phyloP scores from a whole-genome alignment of 306 rosid genomes.

The Urtica urens region DNA sequence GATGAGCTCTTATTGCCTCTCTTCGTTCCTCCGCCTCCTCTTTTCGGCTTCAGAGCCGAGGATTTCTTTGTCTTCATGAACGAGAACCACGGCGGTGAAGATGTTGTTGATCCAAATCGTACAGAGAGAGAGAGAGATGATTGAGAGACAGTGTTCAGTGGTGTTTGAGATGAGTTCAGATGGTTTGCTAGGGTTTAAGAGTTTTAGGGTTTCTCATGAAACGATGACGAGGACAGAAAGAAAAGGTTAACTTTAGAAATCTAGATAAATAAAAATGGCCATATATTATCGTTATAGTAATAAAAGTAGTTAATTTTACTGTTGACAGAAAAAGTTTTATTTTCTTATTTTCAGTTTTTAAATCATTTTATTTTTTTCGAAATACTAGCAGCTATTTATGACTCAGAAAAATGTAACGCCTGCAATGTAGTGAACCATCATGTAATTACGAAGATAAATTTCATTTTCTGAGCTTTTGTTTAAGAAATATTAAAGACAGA shows the following conservation, averaged over 20 bases:
- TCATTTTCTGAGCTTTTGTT: too few species aligned
- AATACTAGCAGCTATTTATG: too few species aligned
- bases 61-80: constrained; percentile 28
- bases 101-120: neutral
- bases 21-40: constrained; percentile 1
- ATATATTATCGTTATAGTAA: too few species aligned
- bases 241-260: neutral
- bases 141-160: neutral
- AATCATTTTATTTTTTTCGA: too few species aligned
- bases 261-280: neutral
- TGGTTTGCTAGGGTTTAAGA: constrained; percentile 11
- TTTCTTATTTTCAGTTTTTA: too few species aligned
- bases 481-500: too few species aligned
- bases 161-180: neutral
- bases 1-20: constrained; percentile 24
- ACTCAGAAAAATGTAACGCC: too few species aligned
- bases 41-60: neutral
- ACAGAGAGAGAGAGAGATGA: neutral
- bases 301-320: too few species aligned
- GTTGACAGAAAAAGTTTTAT: too few species aligned
- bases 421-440: too few species aligned
- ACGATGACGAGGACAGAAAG: neutral
- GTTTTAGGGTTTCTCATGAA: constrained; percentile 1
- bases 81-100: neutral
- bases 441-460: too few species aligned